Evolutionary conservation across 345 rosid species (phyloP).

Genomic region (Citrus glauca): DNA sequence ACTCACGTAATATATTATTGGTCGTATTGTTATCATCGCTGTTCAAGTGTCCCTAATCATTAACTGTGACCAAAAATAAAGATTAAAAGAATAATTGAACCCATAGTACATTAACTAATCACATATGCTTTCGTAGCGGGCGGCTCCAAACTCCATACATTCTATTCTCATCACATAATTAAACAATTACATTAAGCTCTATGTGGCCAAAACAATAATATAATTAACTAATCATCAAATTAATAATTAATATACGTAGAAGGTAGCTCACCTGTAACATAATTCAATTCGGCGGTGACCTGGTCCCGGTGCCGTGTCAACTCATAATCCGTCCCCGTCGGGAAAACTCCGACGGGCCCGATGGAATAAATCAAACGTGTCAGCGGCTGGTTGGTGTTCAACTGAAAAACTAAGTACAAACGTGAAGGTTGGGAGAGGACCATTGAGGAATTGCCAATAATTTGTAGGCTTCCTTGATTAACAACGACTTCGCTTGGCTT

Average conservation of each 20-base stretch:
- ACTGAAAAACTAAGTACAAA: constrained; percentile 61
- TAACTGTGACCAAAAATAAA: background rate
- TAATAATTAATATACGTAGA: too few relatives aligned
- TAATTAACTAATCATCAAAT: background rate
- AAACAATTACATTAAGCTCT: too few relatives aligned
- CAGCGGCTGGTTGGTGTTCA: constrained; percentile 40
- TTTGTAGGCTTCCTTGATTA: constrained; percentile 50
- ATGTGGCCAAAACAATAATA: background rate
- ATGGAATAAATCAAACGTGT: constrained; percentile 47
- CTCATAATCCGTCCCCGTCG: constrained; percentile 35
- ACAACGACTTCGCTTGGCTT: constrained; percentile 33
- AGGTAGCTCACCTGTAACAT: constrained; percentile 47
- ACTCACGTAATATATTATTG: too few relatives aligned
- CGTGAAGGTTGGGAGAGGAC: constrained; percentile 46
- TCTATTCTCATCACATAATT: too few relatives aligned
- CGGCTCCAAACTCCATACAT: constrained; percentile 13
- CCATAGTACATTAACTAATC: background rate
- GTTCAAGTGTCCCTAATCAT: background rate
- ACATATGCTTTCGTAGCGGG: constrained; percentile 18
- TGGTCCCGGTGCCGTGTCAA: constrained; percentile 49
- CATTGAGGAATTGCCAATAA: constrained; percentile 32
- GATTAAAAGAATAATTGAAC: background rate
- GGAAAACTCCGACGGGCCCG: constrained; percentile 48
- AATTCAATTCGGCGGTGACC: constrained; percentile 51
- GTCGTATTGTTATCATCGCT: background rate